phyloP scores from a whole-genome alignment of 148 eudicot genomes.

The Cornus kousa region DNA sequence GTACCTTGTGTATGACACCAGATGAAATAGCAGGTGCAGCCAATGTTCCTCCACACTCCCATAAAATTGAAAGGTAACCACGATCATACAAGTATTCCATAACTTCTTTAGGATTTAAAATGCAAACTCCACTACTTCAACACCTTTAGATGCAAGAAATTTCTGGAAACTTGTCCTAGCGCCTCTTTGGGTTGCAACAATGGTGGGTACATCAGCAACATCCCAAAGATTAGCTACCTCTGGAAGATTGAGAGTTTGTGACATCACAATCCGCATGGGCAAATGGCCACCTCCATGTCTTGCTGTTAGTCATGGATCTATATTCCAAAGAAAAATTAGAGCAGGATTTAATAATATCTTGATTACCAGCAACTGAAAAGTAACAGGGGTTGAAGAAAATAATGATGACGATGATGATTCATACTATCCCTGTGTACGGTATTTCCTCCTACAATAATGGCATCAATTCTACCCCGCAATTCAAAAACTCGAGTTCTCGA shows the following conservation, averaged over 20 bases:
- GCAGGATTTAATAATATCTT: neutral
- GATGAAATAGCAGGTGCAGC: slow-evolving; percentile 95
- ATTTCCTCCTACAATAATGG: slow-evolving; percentile 95
- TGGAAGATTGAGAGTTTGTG: slow-evolving; percentile 90
- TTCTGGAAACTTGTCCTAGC: slow-evolving; percentile 89
- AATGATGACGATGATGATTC: slow-evolving; percentile 24
- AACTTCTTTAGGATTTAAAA: slow-evolving; percentile 78
- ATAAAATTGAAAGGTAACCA: slow-evolving; percentile 87
- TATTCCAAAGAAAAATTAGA: slow-evolving; percentile 29
- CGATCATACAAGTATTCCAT: slow-evolving; percentile 88
- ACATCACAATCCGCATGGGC: slow-evolving; percentile 85
- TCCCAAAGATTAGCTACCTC: slow-evolving; percentile 86
- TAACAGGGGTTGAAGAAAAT: slow-evolving; percentile 6
- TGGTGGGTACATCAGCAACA: slow-evolving; percentile 74
- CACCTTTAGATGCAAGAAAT: slow-evolving; percentile 90
- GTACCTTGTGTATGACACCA: slow-evolving; percentile 88
- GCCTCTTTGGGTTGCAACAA: slow-evolving; percentile 93
- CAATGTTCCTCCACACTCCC: slow-evolving; percentile 97
- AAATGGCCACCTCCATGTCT: slow-evolving; percentile 90
- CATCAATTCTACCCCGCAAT: slow-evolving; percentile 92
- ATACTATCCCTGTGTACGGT: slow-evolving; percentile 94
- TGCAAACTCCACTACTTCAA: slow-evolving; percentile 92
- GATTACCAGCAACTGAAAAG: slow-evolving; percentile 11
- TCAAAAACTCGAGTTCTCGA: slow-evolving; percentile 89
- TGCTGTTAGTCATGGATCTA: slow-evolving; percentile 90